Evolutionary conservation across 495 filamentous ascomycete species (phyloP).

Genomic region (Alectoria sarmentosa): DNA sequence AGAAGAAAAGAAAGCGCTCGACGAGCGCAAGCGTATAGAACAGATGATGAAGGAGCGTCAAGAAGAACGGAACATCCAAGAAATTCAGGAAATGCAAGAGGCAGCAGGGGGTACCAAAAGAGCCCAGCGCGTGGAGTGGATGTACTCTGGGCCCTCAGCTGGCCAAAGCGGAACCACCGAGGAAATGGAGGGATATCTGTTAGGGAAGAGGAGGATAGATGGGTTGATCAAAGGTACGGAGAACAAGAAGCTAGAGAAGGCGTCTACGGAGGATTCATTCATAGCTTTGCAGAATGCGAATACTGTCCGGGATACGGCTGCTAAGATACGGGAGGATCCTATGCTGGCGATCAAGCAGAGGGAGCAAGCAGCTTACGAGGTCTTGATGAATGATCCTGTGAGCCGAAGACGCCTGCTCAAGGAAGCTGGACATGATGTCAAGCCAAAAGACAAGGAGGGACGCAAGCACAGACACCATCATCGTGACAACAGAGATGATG

Average conservation of each 20-base stretch:
- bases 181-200: conserved; percentile 88
- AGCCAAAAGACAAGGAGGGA: conserved; percentile 40
- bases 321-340: conserved; percentile 84
- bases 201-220: conserved; percentile 89
- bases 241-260: conserved; percentile 72
- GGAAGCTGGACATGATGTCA: conserved; percentile 41
- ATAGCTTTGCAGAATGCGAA: conserved; percentile 53
- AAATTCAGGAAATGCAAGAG: conserved; percentile 85
- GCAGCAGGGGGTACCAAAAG: conserved; percentile 72
- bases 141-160: conserved; percentile 84
- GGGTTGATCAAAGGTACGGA: conserved; percentile 76
- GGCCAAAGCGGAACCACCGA: conserved; percentile 76
- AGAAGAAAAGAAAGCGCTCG: conserved; percentile 86
- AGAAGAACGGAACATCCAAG: conserved; percentile 88
- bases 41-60: conserved; percentile 84
- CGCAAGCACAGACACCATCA: conserved; percentile 47
- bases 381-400: conserved; percentile 76
- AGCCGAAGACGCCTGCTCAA: conserved; percentile 62
- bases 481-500: conserved; percentile 26
- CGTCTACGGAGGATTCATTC: conserved; percentile 58
- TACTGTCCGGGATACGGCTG: conserved; percentile 65
- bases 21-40: conserved; percentile 87
- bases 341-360: conserved; percentile 85
- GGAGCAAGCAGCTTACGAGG: conserved; percentile 86
- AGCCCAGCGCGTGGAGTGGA: conserved; percentile 85